These are phyloP conservation scores for Rauvolfia tetraphylla DNA, from an alignment of 257 asterid species.

Conservation along the genomic window DNA sequence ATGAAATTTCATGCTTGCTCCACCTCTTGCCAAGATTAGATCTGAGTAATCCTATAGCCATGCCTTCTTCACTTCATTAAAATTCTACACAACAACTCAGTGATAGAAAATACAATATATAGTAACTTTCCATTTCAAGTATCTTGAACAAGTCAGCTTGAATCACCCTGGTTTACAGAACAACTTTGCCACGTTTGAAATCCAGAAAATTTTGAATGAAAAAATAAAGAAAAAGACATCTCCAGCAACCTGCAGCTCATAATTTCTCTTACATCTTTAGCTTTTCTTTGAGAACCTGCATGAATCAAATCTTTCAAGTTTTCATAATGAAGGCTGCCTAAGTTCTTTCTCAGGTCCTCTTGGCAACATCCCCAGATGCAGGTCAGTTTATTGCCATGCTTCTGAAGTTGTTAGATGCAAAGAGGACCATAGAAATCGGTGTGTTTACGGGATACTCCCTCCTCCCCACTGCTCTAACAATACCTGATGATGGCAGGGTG, in stretches of 20 bases:
- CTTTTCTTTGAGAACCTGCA: background rate
- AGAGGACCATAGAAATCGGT: slow-evolving; percentile 12
- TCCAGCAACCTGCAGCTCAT: background rate
- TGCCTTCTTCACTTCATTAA: no score
- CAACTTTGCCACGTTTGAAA: background rate
- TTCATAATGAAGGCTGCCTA: background rate
- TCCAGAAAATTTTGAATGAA: background rate
- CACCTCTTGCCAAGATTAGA: background rate
- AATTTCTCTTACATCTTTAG: no score
- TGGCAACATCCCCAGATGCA: slow-evolving; percentile 7
- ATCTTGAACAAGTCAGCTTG: background rate
- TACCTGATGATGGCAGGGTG: slow-evolving; percentile 15
- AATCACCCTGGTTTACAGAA: background rate
- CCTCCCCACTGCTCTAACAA: slow-evolving; percentile 11
- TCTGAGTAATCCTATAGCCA: no score
- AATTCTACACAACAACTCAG: no score
- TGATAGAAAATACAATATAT: no score
- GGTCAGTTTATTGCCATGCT: slow-evolving; percentile 9
- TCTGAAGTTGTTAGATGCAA: slow-evolving; percentile 3
- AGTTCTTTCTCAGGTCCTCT: background rate
- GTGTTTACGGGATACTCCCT: slow-evolving; percentile 19
- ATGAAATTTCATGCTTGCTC: background rate
- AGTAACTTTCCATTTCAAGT: background rate
- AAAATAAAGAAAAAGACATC: background rate
- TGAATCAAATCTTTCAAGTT: background rate